Conservation (phyloP, 352 stramenopile species). For the Pythium aristosporum region DNA sequence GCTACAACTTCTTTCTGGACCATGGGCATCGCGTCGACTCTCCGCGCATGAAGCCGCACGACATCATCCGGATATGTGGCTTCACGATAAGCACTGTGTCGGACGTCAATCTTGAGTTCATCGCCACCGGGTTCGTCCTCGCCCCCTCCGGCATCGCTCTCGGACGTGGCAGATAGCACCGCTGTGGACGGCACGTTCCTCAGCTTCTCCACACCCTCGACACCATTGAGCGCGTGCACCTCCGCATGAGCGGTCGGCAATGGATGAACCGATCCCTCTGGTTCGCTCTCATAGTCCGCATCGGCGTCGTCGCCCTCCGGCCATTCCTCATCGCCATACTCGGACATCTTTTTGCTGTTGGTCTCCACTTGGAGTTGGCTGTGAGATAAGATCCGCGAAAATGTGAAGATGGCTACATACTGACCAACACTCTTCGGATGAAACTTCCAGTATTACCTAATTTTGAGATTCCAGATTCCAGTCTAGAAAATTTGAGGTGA, state of each 20-base stretch:
- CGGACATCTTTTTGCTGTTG: conserved; percentile 1
- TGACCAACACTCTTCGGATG: neutral
- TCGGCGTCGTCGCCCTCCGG: conserved; percentile 6
- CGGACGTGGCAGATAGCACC: neutral
- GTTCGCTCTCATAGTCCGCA: neutral
- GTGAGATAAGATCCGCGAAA: neutral
- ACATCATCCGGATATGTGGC: conserved; percentile 3
- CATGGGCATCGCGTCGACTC: neutral
- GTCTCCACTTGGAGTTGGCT: neutral
- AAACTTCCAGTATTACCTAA: neutral
- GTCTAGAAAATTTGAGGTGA: neutral
- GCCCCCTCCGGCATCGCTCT: neutral
- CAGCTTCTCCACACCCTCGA: conserved; percentile 4
- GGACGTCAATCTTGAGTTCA: neutral
- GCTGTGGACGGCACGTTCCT: neutral
- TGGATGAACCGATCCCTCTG: conserved; percentile 16
- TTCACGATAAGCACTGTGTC: neutral
- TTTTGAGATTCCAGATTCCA: conserved; percentile 13
- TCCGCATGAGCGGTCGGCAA: neutral
- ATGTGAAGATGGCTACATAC: conserved; percentile 15
- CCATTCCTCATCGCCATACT: conserved; percentile 12
- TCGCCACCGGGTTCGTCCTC: neutral
- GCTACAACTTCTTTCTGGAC: neutral
- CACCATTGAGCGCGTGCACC: neutral
- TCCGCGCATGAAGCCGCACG: conserved; percentile 11